Evolutionary conservation across 1,284 basidiomycete genomes (phyloP), one percentile per base, ranked within the genome.

Genomic region (Fomitopsis betulina): DNA sequence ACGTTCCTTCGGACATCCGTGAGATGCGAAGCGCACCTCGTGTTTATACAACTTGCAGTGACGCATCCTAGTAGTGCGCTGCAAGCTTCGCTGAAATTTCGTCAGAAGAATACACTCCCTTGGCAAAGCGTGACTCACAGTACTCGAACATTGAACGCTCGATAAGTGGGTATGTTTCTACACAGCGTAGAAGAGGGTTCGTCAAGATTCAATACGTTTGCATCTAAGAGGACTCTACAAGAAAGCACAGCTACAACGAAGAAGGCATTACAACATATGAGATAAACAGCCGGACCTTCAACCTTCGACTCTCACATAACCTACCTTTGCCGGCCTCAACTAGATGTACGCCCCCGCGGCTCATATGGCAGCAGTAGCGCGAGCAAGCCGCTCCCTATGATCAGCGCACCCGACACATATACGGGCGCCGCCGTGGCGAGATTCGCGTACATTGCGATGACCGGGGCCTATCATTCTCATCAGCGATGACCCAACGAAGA

Each of bases 321-420:
- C 37, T 55, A 59, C 45, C 47, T 69, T 53, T 9, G 37, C 38
- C 30, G 23, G 23, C 15, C 23, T 47, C 54, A 73, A 49, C 72
- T 65, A 40, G 85, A 84, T n/a, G 84, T 82, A 65, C 81, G 86
- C 30, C 89, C 89, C 55, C 84, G 73, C 3, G 89, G 85, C 72
- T 92, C 89, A 62, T 86, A 89, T 0, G 92, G 92, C 53, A 94
- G 74, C 13, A 91, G 67, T n/a, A 92, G 68, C 25, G 89, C 83
- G 50, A 93, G 67, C 3, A 80, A 62, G 0, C 87, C 87, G 2
- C 87, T 80, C 23, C 80, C 74, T 12, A 93, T 73, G 68, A 93
- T 85, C 58, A 94, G 73, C 13, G 79, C 84, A 1, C 88, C 91
- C 13, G 87, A 81, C 60, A 93, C 84, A 65, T 87, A 94, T 38